Conservation (phyloP, 2,329 filamentous ascomycete genomes). For the Scedosporium dehoogii region DNA sequence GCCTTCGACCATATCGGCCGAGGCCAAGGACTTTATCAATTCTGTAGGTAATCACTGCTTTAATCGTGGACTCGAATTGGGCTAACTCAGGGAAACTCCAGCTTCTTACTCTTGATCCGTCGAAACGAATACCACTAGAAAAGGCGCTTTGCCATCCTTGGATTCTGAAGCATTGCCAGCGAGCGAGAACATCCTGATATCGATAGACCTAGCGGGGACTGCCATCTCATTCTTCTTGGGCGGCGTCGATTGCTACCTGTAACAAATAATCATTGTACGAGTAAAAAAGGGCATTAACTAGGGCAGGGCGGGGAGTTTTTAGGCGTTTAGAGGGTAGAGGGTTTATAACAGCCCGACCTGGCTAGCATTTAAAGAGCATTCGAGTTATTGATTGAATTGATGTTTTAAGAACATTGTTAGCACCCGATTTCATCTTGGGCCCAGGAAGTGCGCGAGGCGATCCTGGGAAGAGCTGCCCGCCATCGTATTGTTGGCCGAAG, state of each 20-base stretch:
- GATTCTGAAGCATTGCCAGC: slow-evolving; percentile 3
- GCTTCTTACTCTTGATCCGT: slow-evolving; percentile 1
- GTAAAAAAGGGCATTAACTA: neutral
- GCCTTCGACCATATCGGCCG: neutral
- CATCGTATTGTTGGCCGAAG: too few relatives aligned
- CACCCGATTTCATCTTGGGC: too few relatives aligned
- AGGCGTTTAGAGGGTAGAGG: neutral
- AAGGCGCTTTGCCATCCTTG: slow-evolving; percentile 3
- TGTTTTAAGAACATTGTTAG: too few relatives aligned
- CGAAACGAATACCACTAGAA: neutral
- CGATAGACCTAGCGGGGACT: too few relatives aligned
- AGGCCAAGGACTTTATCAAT: slow-evolving; percentile 4
- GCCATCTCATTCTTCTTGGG: too few relatives aligned
- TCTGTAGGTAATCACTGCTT: neutral
- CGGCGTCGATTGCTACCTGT: neutral
- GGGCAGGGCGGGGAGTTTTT: neutral
- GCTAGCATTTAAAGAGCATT: neutral
- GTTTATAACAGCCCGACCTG: neutral
- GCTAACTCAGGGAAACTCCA: neutral
- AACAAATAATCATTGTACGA: neutral
- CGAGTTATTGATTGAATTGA: neutral
- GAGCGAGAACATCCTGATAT: neutral
- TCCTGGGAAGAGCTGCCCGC: too few relatives aligned
- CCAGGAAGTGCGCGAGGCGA: too few relatives aligned
- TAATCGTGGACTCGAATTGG: neutral